Evolutionary conservation across 2,329 filamentous ascomycete genomes (phyloP).

Genomic region (Lasiodiplodia theobromae): DNA sequence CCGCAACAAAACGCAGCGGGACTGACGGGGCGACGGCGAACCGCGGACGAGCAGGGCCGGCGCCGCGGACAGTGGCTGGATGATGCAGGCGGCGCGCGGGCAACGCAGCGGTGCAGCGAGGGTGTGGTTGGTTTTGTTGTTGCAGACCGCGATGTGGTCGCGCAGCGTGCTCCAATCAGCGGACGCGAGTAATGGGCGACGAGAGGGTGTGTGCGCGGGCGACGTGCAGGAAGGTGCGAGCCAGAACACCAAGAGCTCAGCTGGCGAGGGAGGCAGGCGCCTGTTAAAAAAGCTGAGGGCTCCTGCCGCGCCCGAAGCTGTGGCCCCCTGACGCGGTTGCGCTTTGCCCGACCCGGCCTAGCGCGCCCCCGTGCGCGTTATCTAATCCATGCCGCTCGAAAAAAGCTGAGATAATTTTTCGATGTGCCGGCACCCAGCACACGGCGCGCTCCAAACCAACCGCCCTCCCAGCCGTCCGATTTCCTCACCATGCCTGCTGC

Average conservation of each 20-base stretch:
- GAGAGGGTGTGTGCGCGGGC: conserved; percentile 25
- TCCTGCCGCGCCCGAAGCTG: conserved; percentile 25
- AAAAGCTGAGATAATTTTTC: conserved; percentile 30
- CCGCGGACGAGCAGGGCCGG: conserved; percentile 13
- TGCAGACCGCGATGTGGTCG: background rate
- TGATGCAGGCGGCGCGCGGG: background rate
- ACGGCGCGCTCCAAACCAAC: conserved; percentile 26
- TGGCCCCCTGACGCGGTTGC: conserved; percentile 23
- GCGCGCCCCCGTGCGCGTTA: conserved; percentile 21
- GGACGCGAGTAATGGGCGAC: conserved; percentile 25
- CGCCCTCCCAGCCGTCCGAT: conserved; percentile 11
- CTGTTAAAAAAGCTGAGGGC: conserved; percentile 27
- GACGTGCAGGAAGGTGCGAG: conserved; percentile 27
- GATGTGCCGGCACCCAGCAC: conserved; percentile 23
- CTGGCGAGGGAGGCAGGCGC: conserved; percentile 14
- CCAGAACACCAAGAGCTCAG: conserved; percentile 27
- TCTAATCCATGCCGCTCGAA: conserved; percentile 29
- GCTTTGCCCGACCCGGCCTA: background rate
- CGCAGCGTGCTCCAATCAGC: conserved; percentile 21
- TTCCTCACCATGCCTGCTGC: conserved; percentile 43
- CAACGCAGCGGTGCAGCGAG: conserved; percentile 20
- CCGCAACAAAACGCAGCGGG: conserved; percentile 1
- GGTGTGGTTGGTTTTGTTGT: background rate
- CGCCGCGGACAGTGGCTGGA: background rate
- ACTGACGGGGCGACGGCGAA: conserved; percentile 11